Base-by-base conservation (phyloP, 176 grass and related monocot species). In the Aegilops speltoides region DNA sequence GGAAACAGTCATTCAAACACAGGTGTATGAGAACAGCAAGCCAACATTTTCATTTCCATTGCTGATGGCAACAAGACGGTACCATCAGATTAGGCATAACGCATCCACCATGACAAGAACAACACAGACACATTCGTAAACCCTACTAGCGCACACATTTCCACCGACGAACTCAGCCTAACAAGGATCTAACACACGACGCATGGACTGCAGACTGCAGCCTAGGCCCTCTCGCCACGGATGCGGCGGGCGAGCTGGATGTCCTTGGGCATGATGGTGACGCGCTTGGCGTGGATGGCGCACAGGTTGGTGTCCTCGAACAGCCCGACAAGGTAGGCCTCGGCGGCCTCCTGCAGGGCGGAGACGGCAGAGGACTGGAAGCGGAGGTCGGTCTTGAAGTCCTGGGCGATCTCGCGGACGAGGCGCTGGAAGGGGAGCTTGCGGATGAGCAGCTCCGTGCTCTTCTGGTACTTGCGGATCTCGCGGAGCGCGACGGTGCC, bases 391-490 rank as follows among this genome's bases (percentile, higher is more conserved):
- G 89, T 89, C 89, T 91, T 91, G 89, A 94, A 91, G 81, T 94
- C 92, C 87, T 94, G 89, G 6, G 89, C 87, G 80, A 94, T 94
- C 92, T 94, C 92, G 0, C 89, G 45, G 3, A 94, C 89, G 1
- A 94, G 85, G 2, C 89, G 81, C 89, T 94, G 89, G 87, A 94
- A 94, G 0, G 92, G 92, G 8, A 94, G 92, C 89, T 94, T 94
- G 14, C 89, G 89, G 85, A 94, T 94, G 7, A 94, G 89, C 19
- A 94, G 82, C 82, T 94, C 89, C 2, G 89, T 94, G 85, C 89
- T 94, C 89, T 94, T 94, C 87, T 94, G 92, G 87, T 94, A 94
- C 87, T 91, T 94, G 87, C 89, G 89, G 78, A 94, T 94, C 92
- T 89, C 92, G 0, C 92, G 79, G 31, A 93, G 92, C 4, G 92